Evolutionary conservation across 225 moss, liverwort and hornwort genomes (phyloP), one percentile per base, ranked within the genome.

Genomic region (Polytrichum commune): DNA sequence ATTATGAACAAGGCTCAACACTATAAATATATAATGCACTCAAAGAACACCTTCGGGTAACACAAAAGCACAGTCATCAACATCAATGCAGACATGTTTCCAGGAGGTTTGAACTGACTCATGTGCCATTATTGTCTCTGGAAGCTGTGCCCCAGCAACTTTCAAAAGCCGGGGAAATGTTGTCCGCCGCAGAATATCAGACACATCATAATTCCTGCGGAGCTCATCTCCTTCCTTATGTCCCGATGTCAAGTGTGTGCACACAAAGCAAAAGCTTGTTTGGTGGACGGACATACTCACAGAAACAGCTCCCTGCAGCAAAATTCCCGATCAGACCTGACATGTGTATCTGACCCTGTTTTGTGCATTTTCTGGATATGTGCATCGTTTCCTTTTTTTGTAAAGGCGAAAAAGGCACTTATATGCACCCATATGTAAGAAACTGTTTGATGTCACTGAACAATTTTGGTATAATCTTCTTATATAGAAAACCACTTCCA

Each of bases 281-380:
- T 97, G 97, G 60, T 91, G 89, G 65, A 97, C 81, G 68, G 76
- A 92, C 94, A 94, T 87, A 78, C 97, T 97, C 58, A 97, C 86
- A 68, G 94, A 92, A 56, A 97, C 81, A 54, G 92, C 89, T 76
- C 94, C 97, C 92, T 96, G 90, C 72, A 66, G 5, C 22, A 65
- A 71, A 22, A 58, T 6, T n/a, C 23, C 58, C 6, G 0, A 46
- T 46, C 13, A 46, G 16, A 46, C 46, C 16, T 3, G 3, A 46
- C 46, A 13, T 46, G 46, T 46, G 16, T 46, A 16, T 9, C 13
- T 46, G 46, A 46, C 10, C 13, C 3, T 32, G 0, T 32, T 32
- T 7, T 8, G 32, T 32, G 32, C 7, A 46, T 16, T 46, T 46
- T 16, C 46, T 13, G 46, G 46, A 35, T 35, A 33, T 8, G 8